Evolutionary conservation across 352 stramenopile genomes (phyloP).

Genomic region (Phytophthora fragariae): DNA sequence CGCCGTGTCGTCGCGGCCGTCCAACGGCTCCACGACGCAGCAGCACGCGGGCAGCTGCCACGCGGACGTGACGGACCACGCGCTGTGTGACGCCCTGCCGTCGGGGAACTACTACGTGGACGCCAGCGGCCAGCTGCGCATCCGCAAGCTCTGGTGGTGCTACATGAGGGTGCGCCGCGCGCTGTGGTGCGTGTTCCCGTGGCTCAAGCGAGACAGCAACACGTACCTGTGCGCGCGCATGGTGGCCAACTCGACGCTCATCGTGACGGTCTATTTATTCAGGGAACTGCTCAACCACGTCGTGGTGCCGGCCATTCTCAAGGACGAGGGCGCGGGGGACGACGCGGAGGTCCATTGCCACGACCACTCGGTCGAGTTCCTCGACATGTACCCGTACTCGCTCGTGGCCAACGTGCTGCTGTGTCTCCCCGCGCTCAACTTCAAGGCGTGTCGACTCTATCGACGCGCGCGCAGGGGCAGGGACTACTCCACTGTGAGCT

Average conservation of each 20-base stretch:
- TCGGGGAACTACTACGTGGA: constrained; percentile 81
- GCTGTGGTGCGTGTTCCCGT: constrained; percentile 55
- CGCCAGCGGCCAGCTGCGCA: constrained; percentile 49
- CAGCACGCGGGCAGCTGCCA: constrained; percentile 12
- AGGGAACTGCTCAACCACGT: constrained; percentile 59
- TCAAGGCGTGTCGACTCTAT: constrained; percentile 65
- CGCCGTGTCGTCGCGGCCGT: constrained; percentile 10
- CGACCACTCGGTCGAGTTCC: constrained; percentile 63
- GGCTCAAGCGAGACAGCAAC: constrained; percentile 80
- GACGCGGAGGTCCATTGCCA: constrained; percentile 43
- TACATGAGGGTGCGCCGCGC: constrained; percentile 60
- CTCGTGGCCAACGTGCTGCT: constrained; percentile 69
- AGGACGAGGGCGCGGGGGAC: constrained; percentile 28
- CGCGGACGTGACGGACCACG: constrained; percentile 9
- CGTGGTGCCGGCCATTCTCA: constrained; percentile 52
- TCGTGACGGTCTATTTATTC: constrained; percentile 63
- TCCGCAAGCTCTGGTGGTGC: constrained; percentile 63
- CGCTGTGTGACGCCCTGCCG: constrained; percentile 18
- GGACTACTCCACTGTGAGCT: constrained; percentile 26
- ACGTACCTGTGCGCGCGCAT: constrained; percentile 78
- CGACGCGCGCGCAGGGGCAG: constrained; percentile 25
- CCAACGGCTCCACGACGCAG: constrained; percentile 17
- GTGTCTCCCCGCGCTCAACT: constrained; percentile 73
- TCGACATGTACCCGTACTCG: constrained; percentile 75
- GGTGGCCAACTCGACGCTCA: constrained; percentile 80